These are phyloP conservation scores for Macadamia integrifolia DNA, from an alignment of 164 flowering plant genomes.

Conservation along the genomic window DNA sequence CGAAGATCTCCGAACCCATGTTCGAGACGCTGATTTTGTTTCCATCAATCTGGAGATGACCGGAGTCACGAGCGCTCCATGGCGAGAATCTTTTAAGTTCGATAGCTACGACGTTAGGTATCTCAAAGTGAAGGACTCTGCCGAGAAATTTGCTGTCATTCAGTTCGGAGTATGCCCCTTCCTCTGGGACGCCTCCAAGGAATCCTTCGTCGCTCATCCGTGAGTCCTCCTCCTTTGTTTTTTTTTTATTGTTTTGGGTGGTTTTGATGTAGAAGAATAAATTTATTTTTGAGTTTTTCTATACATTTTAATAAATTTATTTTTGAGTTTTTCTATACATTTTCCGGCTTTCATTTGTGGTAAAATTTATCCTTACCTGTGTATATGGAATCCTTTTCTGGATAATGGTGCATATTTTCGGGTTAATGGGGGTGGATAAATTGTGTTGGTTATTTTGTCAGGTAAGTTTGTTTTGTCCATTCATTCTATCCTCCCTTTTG, in stretches of 20 bases:
- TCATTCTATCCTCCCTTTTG: too few species aligned
- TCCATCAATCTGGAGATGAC: slow-evolving; percentile 92
- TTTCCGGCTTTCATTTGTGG: too few species aligned
- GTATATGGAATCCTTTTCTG: too few species aligned
- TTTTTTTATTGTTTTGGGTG: neutral
- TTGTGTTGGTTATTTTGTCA: too few species aligned
- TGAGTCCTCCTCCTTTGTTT: slow-evolving; percentile 24
- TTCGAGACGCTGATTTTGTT: slow-evolving; percentile 78
- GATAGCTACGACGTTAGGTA: slow-evolving; percentile 70
- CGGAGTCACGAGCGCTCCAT: slow-evolving; percentile 84
- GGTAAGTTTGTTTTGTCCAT: too few species aligned
- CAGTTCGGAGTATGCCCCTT: slow-evolving; percentile 97
- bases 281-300: too few species aligned
- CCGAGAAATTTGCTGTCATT: slow-evolving; percentile 90
- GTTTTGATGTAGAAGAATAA: neutral
- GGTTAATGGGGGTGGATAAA: too few species aligned
- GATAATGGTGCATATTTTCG: too few species aligned
- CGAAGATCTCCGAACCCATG: slow-evolving; percentile 41
- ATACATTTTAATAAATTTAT: too few species aligned
- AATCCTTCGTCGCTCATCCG: slow-evolving; percentile 76
- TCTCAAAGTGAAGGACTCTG: slow-evolving; percentile 86
- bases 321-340: too few species aligned
- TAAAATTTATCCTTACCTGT: too few species aligned
- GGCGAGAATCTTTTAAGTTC: slow-evolving; percentile 78
- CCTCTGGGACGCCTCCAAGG: slow-evolving; percentile 57